Evolutionary conservation across 768 basidiomycete genomes (phyloP), one percentile per base, ranked within the genome.

Genomic region (Candolleomyces aberdarensis): DNA sequence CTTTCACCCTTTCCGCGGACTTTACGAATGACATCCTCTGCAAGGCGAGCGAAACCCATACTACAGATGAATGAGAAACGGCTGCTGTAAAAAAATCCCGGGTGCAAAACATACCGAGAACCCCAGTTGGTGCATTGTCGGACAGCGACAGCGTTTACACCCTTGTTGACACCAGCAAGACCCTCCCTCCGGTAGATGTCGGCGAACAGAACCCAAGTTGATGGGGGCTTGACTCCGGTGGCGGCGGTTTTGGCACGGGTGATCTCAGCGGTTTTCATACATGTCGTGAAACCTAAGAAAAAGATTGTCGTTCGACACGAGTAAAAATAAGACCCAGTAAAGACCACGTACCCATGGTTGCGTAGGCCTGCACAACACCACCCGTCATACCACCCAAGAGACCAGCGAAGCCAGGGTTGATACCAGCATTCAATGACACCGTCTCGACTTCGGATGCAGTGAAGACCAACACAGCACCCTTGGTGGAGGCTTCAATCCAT

Each of bases 221-320:
- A 93, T 57, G 89, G 90, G 11, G 94, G 93, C 71, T 92, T 89
- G 46, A 88, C 82, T 44, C 97, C 97, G 31, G 83, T 74, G 15
- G 89, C 86, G 22, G 88, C 91, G 67, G 93, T 91, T 76, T 99
- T 99, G 70, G 92, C 90, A 67, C 96, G 89, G 52, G 96, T 98
- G 66, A 98, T 98, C 75, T 96, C 95, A 64, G 86, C 97, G 20
- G 97, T 99, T 78, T 99, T 99, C 97, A 99, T 99, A 76, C 94
- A 97, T 47, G 96, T 98, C 76, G 94, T 96, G 80, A 98, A 94
- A 67, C 96, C 95, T 97, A 65, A 44, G 58, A 50, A 52, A 41
- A 56, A 52, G n/a, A n/a, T n/a, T n/a, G 36, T 22, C 46, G 39
- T 39, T 46, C 15, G 13, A n/a, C 31, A 39, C 8, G 39, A 29